These are phyloP conservation scores for Theileria equi DNA, from an alignment of 169 alveolate species.

Conservation along the genomic window DNA sequence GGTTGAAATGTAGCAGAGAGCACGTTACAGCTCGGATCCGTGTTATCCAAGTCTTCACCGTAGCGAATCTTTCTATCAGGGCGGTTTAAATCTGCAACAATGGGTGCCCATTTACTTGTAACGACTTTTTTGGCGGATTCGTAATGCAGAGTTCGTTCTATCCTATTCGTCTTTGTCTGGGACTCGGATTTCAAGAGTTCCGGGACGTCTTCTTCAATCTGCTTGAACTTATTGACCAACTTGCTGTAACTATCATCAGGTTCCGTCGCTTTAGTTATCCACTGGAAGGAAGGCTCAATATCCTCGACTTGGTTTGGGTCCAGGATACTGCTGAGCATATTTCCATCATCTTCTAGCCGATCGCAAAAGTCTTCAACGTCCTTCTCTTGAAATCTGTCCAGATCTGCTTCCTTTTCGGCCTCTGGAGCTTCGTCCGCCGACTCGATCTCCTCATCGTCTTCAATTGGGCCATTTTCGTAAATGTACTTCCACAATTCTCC, in stretches of 20 bases:
- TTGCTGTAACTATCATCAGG: constrained; percentile 10
- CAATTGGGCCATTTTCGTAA: constrained; percentile 8
- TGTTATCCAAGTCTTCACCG: constrained; percentile 25
- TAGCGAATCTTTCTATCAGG: constrained; percentile 28
- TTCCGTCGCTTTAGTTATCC: constrained; percentile 29
- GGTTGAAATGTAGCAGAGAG: constrained; percentile 55
- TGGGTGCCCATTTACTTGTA: constrained; percentile 70
- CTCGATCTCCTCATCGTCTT: constrained; percentile 2
- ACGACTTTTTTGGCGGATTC: constrained; percentile 39
- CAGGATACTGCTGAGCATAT: constrained; percentile 1
- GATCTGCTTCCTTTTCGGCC: background rate
- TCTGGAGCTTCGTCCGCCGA: background rate
- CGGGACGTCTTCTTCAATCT: constrained; percentile 47
- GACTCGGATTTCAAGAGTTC: constrained; percentile 39
- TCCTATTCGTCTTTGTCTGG: constrained; percentile 42
- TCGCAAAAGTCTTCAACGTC: background rate
- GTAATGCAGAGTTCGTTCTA: constrained; percentile 64
- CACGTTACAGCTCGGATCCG: constrained; percentile 45
- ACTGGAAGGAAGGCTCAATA: constrained; percentile 4
- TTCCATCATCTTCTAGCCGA: constrained; percentile 42
- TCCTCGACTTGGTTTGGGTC: constrained; percentile 4
- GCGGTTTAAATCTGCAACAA: constrained; percentile 46
- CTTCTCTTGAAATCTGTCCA: background rate
- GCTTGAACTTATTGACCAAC: constrained; percentile 32
- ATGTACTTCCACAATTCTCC: constrained; percentile 57